Base-by-base conservation (phyloP, 495 filamentous ascomycete species). In the Cudoniella acicularis region DNA sequence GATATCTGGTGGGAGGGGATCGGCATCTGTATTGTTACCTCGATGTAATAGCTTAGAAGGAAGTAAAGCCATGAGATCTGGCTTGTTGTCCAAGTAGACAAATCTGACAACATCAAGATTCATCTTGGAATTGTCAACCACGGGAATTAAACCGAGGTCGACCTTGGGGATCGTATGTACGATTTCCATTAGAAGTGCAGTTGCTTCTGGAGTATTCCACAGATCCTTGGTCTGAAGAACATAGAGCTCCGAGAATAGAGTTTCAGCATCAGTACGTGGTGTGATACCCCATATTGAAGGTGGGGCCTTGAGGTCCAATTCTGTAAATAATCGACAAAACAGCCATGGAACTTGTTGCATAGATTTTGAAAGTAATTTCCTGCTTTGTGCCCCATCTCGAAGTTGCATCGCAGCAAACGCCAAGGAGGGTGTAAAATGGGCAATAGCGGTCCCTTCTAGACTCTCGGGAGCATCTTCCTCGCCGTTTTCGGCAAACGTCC, bases 301-400 rank as follows among this genome's bases (percentile, higher is more conserved):
- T 0, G 94, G 91, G 4, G 84, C 80, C 54, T 88, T 83, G 27
- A 96, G 72, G 60, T 86, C 81, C 20, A 97, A 74, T 27, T 89
- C 87, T 57, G 86, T 82, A 57, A 91, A 95, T 6, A 99, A 76
- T 22, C 86, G 75, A 47, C 77, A 78, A 56, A 88, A 91, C 1
- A 96, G 74, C 90, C 91, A 99, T 1, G 94, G 92, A 42, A 88
- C 84, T 21, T 77, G 72, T 24, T 83, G 72, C 69, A 98, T 89
- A 48, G 89, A 83, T 10, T 75, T 73, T 2, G 73, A 68, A 25
- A 97, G 77, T 17, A 83, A 73, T 52, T 79, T 74, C 54, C 85
- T 81, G 54, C 87, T 89, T 20, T 79, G 77, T 21, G 77, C 75
- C n/a, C 73, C 74, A 27, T 92, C 83, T 42, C 83, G 79, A 20